Evolutionary conservation across 345 rosid species (phyloP), one percentile per base, ranked within the genome.

Genomic region (Nephelium lappaceum): DNA sequence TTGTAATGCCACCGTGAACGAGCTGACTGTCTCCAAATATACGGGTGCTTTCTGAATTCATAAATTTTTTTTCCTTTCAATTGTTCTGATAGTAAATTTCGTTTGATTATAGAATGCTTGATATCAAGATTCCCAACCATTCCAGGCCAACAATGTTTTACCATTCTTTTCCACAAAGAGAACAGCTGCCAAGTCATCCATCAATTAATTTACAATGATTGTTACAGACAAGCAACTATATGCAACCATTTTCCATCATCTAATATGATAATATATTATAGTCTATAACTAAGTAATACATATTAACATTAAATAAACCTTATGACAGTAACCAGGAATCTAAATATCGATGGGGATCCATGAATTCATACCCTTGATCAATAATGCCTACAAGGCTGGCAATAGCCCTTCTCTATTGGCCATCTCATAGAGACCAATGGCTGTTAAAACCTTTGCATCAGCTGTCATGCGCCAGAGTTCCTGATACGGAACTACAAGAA

Each of bases 351-450:
- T 18, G 21, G 4, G 11, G 8, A 4, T 12, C 6, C 31, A 24
- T 41, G 25, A 60, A 73, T 23, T 16, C 69, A 15, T 2, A 43
- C 57, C 51, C 14, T 12, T 12, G 21, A 25, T 16, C 61, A 39
- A 53, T 6, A 15, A 9, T 1, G 19, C n/a, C 19, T 21, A 12
- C 25, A 5, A 21, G 18, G 4, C 67, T 72, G 92, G 89, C 79
- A 90, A 53, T 21, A 92, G 72, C 25, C 93, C 95, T 19, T 86
- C 88, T 69, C 79, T 88, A 72, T 81, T 84, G 58, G 95, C 93
- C 97, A 92, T 92, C 85, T 93, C 99, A 31, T 87, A 91, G 62
- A 95, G 87, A 39, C 93, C 93, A 25, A 95, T 76, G 58, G 97
- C 90, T 81, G 86, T 80, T 36, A 91, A 84, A 68, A 87, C 93